Evolutionary conservation across 768 basidiomycete species (phyloP), one percentile per base, ranked within the genome.

Genomic region (Tubosaeta sp.): DNA sequence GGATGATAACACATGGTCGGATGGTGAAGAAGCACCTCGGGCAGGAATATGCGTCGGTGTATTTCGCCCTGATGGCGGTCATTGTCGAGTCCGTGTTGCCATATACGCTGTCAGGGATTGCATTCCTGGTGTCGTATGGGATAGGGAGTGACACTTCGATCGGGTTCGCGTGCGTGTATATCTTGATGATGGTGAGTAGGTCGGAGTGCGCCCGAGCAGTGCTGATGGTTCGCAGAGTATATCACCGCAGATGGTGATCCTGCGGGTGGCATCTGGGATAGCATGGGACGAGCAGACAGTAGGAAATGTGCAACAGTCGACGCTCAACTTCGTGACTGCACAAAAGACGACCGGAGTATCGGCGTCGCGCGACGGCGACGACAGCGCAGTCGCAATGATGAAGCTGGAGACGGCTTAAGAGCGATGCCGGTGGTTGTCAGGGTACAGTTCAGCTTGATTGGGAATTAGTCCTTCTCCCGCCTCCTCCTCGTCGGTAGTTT

Each of bases 61-160:
- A 66, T 49, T 60, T 65, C 18, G 31, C 52, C 0, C 25, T 58
- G 32, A 2, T 58, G 25, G 22, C 58, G 2, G 19, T 65, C 14
- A 30, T 62, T 16, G 41, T 66, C 31, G 65, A 66, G 51, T 67
- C 60, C 0, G 53, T 64, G 47, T 24, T 67, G 22, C 65, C 64
- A 14, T 67, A 60, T 38, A 56, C 65, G 32, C 30, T 67, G 6
- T 54, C 56, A 0, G 64, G 65, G 29, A 50, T 62, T 5, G 63
- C 60, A 4, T 66, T 67, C 42, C 12, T 62, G 40, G 51, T 54
- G 6, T 51, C 62, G 34, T 59, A 64, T n/a, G 59, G 62, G 19
- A 27, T 46, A 11, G 48, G 49, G 41, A 62, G 58, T 7, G 1
- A 14, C n/a, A 34, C 44, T 3, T 58, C 60, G 39, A 52, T 55